Evolutionary conservation across 345 rosid genomes (phyloP).

Genomic region (Lenwebbia sp.): DNA sequence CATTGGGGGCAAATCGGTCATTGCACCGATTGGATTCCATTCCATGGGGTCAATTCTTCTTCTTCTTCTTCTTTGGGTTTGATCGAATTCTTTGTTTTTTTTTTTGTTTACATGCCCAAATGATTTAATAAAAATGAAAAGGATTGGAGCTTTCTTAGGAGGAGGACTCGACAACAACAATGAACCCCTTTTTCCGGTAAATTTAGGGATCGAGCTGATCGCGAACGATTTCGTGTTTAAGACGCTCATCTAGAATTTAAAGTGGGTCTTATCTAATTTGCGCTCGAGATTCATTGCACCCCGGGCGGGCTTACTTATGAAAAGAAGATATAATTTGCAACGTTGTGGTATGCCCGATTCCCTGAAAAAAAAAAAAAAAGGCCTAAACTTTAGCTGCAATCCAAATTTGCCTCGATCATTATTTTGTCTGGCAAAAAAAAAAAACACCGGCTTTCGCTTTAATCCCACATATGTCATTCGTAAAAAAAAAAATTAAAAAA

Average conservation of each 20-base stretch:
- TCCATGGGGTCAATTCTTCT: background rate
- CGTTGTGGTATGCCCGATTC: background rate
- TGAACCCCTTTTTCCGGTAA: background rate
- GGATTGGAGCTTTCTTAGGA: background rate
- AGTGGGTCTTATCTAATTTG: background rate
- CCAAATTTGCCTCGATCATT: background rate
- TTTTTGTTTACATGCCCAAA: background rate
- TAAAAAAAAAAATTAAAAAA: too few relatives aligned
- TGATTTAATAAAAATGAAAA: background rate
- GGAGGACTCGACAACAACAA: background rate
- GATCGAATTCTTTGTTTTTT: too few relatives aligned
- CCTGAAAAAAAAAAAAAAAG: too few relatives aligned
- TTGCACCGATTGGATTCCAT: background rate
- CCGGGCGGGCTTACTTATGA: accelerated
- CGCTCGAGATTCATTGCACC: background rate
- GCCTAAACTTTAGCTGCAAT: accelerated
- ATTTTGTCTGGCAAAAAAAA: too few relatives aligned
- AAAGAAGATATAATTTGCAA: background rate
- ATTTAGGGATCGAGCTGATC: background rate
- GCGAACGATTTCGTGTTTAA: background rate
- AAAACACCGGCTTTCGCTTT: too few relatives aligned
- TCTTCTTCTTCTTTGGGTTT: too few relatives aligned
- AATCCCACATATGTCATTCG: accelerated
- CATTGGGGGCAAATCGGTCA: background rate
- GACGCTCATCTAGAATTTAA: too few relatives aligned